Conservation (phyloP, 352 stramenopile species). For the Phytophthora ohioensis region DNA sequence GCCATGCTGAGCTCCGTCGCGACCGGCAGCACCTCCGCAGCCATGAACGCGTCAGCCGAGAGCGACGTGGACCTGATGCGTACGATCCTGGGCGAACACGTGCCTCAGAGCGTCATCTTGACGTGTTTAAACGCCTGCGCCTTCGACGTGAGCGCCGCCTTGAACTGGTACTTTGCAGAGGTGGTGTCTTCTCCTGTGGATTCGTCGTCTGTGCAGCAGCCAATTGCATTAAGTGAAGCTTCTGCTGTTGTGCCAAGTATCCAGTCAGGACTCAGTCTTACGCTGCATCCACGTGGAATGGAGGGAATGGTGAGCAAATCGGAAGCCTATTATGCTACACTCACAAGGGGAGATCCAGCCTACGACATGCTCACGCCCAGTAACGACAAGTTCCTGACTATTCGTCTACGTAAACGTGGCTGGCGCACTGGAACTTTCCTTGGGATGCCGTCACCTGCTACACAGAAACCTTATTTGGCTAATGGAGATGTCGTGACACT, state of each 20-base stretch:
- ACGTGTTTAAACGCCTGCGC: slow-evolving; percentile 83
- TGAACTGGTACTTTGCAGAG: slow-evolving; percentile 92
- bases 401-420: slow-evolving; percentile 80
- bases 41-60: slow-evolving; percentile 42
- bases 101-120: slow-evolving; percentile 87
- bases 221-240: neutral
- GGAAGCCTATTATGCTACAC: slow-evolving; percentile 86
- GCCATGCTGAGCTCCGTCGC: slow-evolving; percentile 10
- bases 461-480: slow-evolving; percentile 73
- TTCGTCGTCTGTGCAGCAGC: neutral
- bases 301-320: slow-evolving; percentile 88
- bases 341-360: slow-evolving; percentile 70
- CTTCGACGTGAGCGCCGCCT: slow-evolving; percentile 85
- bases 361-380: slow-evolving; percentile 88
- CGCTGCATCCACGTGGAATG: slow-evolving; percentile 71
- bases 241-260: slow-evolving; percentile 50
- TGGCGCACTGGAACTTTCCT: slow-evolving; percentile 58
- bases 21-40: neutral
- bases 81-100: slow-evolving; percentile 88
- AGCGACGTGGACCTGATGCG: slow-evolving; percentile 89
- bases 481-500: slow-evolving; percentile 90
- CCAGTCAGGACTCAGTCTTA: slow-evolving; percentile 78
- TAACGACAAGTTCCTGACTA: slow-evolving; percentile 87
- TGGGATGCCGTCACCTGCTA: slow-evolving; percentile 39
- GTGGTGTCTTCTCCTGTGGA: slow-evolving; percentile 48